phyloP scores from a whole-genome alignment of 2,329 filamentous ascomycete species.

The Colletotrichum simmondsii region DNA sequence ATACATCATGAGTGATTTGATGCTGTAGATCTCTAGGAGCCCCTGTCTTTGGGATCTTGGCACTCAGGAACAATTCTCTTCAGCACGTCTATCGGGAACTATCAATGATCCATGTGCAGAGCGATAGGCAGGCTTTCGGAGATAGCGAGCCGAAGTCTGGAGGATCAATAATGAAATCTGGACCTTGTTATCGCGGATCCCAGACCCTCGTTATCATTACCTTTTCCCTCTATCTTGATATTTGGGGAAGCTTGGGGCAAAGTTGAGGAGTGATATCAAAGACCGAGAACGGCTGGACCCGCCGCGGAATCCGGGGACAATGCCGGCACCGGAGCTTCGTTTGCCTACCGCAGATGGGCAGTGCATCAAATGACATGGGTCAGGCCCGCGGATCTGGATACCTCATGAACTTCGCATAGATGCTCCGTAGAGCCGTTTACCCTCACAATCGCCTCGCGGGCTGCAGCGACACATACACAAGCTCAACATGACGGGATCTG shows the following conservation, averaged over 20 bases:
- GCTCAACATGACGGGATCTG: no score
- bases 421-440: not conserved
- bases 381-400: not conserved
- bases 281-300: not conserved
- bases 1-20: no score
- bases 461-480: no score
- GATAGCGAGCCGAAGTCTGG: not conserved
- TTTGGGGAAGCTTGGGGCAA: not conserved
- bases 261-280: not conserved
- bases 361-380: not conserved
- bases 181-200: not conserved
- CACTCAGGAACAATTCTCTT: not conserved
- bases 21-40: no score
- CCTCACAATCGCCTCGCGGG: not conserved
- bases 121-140: not conserved
- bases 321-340: not conserved
- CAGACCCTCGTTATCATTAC: not conserved
- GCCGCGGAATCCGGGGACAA: no score
- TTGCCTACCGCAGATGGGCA: not conserved
- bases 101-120: not conserved
- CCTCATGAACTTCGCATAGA: not conserved
- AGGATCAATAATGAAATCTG: not conserved
- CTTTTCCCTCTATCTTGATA: not conserved
- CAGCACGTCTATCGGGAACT: not conserved
- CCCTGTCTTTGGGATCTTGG: not conserved